Base-by-base conservation (phyloP, 2,329 filamentous ascomycete species). In the Westerdykella ornata region DNA sequence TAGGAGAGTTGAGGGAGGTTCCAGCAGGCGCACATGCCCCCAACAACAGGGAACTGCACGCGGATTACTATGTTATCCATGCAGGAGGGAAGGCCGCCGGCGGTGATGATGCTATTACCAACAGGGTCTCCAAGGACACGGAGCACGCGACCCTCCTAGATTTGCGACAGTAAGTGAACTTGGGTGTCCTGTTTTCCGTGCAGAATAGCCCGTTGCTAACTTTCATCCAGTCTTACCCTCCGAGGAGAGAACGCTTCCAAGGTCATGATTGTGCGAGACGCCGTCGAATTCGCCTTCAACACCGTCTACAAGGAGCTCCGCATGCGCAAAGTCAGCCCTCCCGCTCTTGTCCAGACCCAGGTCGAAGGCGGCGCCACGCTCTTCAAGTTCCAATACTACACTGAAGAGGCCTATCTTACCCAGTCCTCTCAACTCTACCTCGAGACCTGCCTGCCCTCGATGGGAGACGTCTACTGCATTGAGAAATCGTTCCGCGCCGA, bases 401-500 rank as follows among this genome's bases (percentile, higher is more conserved):
- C 82, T 54, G 85, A 96, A 68, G 78, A 83, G 54, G 85, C 92
- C 45, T 98, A 89, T 73, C 80, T 98, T 48, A 97, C 92, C 3
- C 92, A 98, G 71, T 96, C 89, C 3, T 94, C 87, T 26, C 92
- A 98, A 70, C 80, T 98, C 40, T 98, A 98, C 70, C 84, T 98
- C 44, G 92, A 98, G 75, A 98, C 92, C 22, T 88, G 84, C 52
- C 74, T 98, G 22, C 88, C 90, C 9, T 87, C 84, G 38, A 76
- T 97, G 58, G 92, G 92, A 54, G 87, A 96, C 64, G 88, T 96
- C 39, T 98, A 94, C 77, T 97, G 90, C 65, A 90, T 98, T 59
- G 89, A 95, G 69, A 95, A 95, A 68, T 97, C 90, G 2, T 98
- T 98, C 82, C 89, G 92, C 47, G 92, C 92, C 12, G 92, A 98